These are phyloP conservation scores for Russula earlei DNA, from an alignment of 768 basidiomycete species.

Conservation along the genomic window DNA sequence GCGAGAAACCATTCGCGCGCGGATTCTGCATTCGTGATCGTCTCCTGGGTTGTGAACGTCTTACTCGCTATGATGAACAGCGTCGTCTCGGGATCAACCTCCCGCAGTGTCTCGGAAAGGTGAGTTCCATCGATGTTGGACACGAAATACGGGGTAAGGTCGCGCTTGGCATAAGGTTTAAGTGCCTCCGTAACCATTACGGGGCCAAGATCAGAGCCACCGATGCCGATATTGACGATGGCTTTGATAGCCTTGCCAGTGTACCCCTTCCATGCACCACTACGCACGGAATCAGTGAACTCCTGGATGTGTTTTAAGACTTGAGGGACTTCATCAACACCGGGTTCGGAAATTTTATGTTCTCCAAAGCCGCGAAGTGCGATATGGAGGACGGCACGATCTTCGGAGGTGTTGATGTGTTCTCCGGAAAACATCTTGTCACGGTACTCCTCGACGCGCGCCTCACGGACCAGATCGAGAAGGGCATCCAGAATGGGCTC, in stretches of 20 bases:
- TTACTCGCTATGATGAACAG: conserved; percentile 98
- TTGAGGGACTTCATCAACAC: conserved; percentile 69
- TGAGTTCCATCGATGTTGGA: conserved; percentile 99
- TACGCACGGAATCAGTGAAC: conserved; percentile 79
- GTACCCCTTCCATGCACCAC: conserved; percentile 92
- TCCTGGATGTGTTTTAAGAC: conserved; percentile 88
- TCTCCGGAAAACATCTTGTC: conserved; percentile 93
- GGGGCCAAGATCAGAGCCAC: conserved; percentile 94
- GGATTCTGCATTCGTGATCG: conserved; percentile 94
- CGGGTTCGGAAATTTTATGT: conserved; percentile 71
- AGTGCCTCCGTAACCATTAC: conserved; percentile 99
- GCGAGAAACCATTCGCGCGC: conserved; percentile 92
- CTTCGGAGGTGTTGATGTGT: conserved; percentile 98
- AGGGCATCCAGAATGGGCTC: conserved; percentile 72
- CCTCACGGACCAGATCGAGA: conserved; percentile 75
- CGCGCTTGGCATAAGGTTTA: conserved; percentile 85
- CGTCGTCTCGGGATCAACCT: conserved; percentile 84
- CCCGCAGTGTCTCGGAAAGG: conserved; percentile 74
- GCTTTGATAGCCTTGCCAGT: conserved; percentile 91
- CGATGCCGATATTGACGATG: conserved; percentile 98
- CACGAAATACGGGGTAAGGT: conserved; percentile 81
- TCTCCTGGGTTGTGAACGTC: conserved; percentile 99
- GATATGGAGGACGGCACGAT: conserved; percentile 91
- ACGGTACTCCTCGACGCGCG: conserved; percentile 71
- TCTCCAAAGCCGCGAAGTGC: conserved; percentile 77